Evolutionary conservation across 768 basidiomycete genomes (phyloP).

Genomic region (Russula vinacea): DNA sequence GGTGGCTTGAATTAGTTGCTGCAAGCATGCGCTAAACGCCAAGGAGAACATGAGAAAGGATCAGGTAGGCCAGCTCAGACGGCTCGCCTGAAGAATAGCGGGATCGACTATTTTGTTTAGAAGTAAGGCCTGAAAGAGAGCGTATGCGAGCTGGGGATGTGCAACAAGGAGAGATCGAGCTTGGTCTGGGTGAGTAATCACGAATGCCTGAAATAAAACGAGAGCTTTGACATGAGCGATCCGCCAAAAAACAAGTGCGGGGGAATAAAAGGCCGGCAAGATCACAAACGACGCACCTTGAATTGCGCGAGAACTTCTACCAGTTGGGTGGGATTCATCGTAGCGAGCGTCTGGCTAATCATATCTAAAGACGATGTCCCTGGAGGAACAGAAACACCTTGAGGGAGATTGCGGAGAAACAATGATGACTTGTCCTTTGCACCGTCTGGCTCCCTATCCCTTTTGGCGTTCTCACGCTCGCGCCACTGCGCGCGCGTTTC

Average conservation of each 20-base stretch:
- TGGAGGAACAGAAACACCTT: conserved; percentile 68
- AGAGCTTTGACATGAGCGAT: background rate
- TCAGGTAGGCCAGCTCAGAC: background rate
- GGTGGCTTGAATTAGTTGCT: conserved; percentile 34
- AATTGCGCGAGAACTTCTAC: conserved; percentile 96
- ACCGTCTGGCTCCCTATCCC: conserved; percentile 35
- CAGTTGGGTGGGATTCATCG: conserved; percentile 76
- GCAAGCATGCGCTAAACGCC: conserved; percentile 48
- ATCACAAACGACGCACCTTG: conserved; percentile 63
- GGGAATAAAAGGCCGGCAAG: background rate
- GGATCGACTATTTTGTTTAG: conserved; percentile 93
- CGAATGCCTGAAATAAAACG: conserved; percentile 66
- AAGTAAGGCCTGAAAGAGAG: conserved; percentile 90
- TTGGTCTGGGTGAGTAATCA: conserved; percentile 87
- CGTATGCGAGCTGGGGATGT: conserved; percentile 93
- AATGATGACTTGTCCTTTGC: conserved; percentile 36
- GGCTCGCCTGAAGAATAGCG: conserved; percentile 68
- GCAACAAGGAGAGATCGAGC: conserved; percentile 72
- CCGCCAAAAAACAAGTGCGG: background rate
- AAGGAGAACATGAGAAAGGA: background rate
- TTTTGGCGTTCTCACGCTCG: conserved; percentile 40
- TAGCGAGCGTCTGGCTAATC: conserved; percentile 83
- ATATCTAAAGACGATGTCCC: conserved; percentile 73
- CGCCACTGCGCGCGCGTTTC: conserved; percentile 57
- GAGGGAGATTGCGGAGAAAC: conserved; percentile 67